Evolutionary conservation across 2,329 filamentous ascomycete species (phyloP).

Genomic region (Drechslerella coelobrocha): DNA sequence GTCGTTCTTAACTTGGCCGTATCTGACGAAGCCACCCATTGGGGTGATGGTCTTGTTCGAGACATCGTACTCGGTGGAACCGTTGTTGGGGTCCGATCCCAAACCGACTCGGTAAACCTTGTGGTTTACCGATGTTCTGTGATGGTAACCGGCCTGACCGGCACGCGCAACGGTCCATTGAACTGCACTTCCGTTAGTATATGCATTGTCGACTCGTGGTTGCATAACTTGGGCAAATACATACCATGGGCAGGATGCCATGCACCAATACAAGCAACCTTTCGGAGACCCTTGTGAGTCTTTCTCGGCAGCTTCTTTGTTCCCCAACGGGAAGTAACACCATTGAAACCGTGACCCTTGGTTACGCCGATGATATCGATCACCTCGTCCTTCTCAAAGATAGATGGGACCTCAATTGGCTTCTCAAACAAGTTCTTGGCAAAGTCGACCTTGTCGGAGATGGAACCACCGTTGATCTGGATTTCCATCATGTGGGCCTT

Average conservation of each 20-base stretch:
- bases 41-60: constrained; percentile 92
- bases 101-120: constrained; percentile 99
- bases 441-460: constrained; percentile 97
- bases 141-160: constrained; percentile 99
- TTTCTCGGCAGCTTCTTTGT: constrained; percentile 99
- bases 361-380: constrained; percentile 99
- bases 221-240: not conserved
- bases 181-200: constrained; percentile 15
- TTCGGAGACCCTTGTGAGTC: constrained; percentile 99
- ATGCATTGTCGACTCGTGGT: not conserved
- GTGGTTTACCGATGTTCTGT: constrained; percentile 99
- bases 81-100: constrained; percentile 87
- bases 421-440: constrained; percentile 98
- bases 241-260: constrained; percentile 98
- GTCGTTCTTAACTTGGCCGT: constrained; percentile 99
- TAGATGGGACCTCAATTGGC: constrained; percentile 86
- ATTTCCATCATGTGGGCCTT: constrained; percentile 99
- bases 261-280: constrained; percentile 99
- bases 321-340: constrained; percentile 97
- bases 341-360: constrained; percentile 98
- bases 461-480: constrained; percentile 96
- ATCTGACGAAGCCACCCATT: constrained; percentile 98
- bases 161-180: constrained; percentile 88
- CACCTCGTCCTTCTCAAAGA: constrained; percentile 99
- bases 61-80: constrained; percentile 91